Base-by-base conservation (phyloP, 176 grass and related monocot species). In the Avena insularis region DNA sequence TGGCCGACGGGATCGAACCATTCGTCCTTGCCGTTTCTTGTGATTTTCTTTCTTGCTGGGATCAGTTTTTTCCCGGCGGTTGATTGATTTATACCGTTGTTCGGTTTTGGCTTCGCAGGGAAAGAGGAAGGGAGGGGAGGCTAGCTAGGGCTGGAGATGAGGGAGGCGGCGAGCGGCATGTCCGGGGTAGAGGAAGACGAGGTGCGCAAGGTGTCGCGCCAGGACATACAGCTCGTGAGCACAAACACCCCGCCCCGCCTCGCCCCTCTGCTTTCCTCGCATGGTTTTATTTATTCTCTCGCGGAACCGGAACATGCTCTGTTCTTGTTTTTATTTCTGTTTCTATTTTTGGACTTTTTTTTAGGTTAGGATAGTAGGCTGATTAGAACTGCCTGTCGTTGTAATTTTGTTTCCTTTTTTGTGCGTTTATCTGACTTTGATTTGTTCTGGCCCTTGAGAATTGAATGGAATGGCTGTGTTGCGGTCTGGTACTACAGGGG, bases 181-280 rank as follows among this genome's bases (percentile, higher is more conserved):
- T 84, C 92, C 17, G 83, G 90, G 20, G 89, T 80, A 69, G 90
- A 91, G 57, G 94, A 96, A 38, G 90, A 90, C 46, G 92, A 96
- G 58, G 89, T 90, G 53, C 94, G 89, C 40, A 98, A 96, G 83
- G 97, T 96, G 58, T 96, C 96, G 62, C 93, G 92, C 51, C 89
- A 98, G 88, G 96, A 98, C 81, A 94, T 98, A 88, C 96, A 94
- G 83, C 92, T 98, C 48, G 96, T 98, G 82, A 96, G 93, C 35
- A 31, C 12, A 19, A 16, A 6, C 38, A n/a, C 71, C 71, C 4
- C 38, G 0, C 65, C 38, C 19, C 47, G 2, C 40, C 40, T 1
- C 40, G 40, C 5, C 40, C 40, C 49, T 50, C 17, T 1, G 21
- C 38, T 69, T 79, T 48, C 54, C 0, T 65, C 9, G 8, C 82